Evolutionary conservation across 257 asterid species (phyloP).

Genomic region (Solanum appendiculatum): DNA sequence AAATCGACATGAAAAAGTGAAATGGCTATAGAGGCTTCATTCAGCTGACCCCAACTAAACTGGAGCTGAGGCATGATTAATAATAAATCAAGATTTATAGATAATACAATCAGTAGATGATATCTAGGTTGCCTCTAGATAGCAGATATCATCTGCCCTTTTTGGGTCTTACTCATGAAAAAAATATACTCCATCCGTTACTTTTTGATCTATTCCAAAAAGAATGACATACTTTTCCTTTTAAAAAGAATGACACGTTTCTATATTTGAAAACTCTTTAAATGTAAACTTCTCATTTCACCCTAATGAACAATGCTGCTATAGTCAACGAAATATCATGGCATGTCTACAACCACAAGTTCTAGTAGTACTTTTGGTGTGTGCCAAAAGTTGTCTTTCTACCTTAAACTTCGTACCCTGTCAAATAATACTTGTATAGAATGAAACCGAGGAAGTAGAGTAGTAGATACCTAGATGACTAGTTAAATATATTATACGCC

Average conservation of each 20-base stretch:
- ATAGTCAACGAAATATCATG: not conserved
- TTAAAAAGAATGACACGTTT: not conserved
- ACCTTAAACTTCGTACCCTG: not conserved
- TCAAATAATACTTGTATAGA: not conserved
- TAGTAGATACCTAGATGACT: not conserved
- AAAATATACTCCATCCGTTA: not conserved
- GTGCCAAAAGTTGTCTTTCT: not conserved
- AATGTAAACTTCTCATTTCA: not conserved
- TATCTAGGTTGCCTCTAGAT: not conserved
- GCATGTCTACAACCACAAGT: not conserved
- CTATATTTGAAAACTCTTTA: not conserved
- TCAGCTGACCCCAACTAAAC: not conserved
- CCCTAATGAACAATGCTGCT: not conserved
- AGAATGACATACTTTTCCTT: not conserved
- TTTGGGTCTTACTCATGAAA: not conserved
- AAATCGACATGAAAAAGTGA: not conserved
- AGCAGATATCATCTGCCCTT: not conserved
- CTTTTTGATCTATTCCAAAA: not conserved
- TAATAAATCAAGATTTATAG: not conserved
- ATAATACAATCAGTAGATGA: not conserved
- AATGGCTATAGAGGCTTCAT: not conserved
- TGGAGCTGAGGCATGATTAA: not conserved
- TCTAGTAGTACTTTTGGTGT: not conserved
- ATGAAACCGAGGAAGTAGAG: not conserved
- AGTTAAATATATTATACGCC: not conserved